Base-by-base conservation (phyloP, 2,329 filamentous ascomycete species). In the Fusarium poae region DNA sequence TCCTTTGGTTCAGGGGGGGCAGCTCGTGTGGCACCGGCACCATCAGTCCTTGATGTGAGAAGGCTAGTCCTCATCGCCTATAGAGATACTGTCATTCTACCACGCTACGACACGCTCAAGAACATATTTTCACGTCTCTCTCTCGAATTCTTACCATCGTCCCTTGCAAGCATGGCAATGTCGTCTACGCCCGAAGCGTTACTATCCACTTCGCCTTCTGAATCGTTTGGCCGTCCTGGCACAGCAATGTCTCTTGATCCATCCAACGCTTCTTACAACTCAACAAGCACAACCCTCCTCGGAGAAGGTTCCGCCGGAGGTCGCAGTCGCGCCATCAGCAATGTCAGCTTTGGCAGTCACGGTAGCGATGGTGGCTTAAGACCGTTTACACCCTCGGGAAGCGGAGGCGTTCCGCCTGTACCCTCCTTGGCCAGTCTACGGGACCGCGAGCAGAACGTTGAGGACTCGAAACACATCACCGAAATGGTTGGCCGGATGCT, bases 401-500 rank as follows among this genome's bases (percentile, higher is more conserved):
- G 39, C 20, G 40, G 60, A 18, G 51, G 57, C n/a, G 63, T 71
- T 37, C 68, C 68, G n/a, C 67, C 70, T 4, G 69, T 70, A 13
- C 68, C 68, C 13, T 58, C 76, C 6, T 75, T 82, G 23, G 79
- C 77, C 55, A 83, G 81, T 64, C 77, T 85, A 49, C 83, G 84
- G 57, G 85, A 89, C 74, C 86, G 84, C 55, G 85, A 89, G 74
- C 86, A 88, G 73, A 88, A 88, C 75, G 81, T 88, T 16, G 87
- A 90, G 77, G 88, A 91, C 74, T 91, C 89, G 49, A 87, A 93
- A 76, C 89, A 96, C 75, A 89, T 98, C 55, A 97, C 96, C 1
- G 94, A 98, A 72, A 97, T 95, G 72, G 94, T 97, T 1, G 96
- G 94, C 0, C 86, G 95, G 51, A 97, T 99, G 93, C 83, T 99